Evolutionary conservation across 2,329 filamentous ascomycete species (phyloP), one percentile per base, ranked within the genome.

Genomic region (Coniochaeta hoffmannii): DNA sequence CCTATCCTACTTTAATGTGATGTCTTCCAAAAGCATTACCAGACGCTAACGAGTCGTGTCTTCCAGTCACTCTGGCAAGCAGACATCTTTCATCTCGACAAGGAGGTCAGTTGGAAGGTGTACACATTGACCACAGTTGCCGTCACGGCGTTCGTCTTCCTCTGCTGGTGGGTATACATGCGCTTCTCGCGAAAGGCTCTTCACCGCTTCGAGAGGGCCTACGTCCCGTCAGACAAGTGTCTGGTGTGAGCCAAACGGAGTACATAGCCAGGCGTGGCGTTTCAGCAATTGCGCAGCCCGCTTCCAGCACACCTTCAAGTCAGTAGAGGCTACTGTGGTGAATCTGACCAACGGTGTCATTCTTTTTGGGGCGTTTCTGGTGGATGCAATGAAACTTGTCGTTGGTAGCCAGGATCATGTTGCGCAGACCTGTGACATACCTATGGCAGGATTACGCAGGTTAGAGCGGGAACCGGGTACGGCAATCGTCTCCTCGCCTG

Each of bases 151-250:
- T 2, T 34, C 8, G 49, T 51, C 5, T 51, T 51, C 28, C n/a
- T 32, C 28, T 51, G 49, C n/a, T 51, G 49, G 49, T 26, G 30
- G 28, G 11, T 51, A 14, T 34, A 51, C 49, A 51, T 51, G 49
- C 49, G 15, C 22, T 34, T 51, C 28, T 51, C 31, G 15, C 28
- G 31, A 2, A 51, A 17, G 31, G 28, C 49, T 12, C 49, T 51
- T 15, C 9, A 32, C 4, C 14, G 31, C 9, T 51, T 5, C 15
- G 22, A 28, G 7, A 12, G 19, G 14, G 24, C 22, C 4, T 22
- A 19, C 12, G 36, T 22, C 11, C 5, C 41, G 5, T 19, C 41
- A 28, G 41, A 22, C 22, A 26, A 22, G 41, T 11, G 15, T 8
- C 9, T n/a, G 10, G 24, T 46, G 7, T 46, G 41, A 46, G 3